These are phyloP conservation scores for Colletotrichum graminicola DNA, from an alignment of 2,329 filamentous ascomycete genomes.

Conservation along the genomic window DNA sequence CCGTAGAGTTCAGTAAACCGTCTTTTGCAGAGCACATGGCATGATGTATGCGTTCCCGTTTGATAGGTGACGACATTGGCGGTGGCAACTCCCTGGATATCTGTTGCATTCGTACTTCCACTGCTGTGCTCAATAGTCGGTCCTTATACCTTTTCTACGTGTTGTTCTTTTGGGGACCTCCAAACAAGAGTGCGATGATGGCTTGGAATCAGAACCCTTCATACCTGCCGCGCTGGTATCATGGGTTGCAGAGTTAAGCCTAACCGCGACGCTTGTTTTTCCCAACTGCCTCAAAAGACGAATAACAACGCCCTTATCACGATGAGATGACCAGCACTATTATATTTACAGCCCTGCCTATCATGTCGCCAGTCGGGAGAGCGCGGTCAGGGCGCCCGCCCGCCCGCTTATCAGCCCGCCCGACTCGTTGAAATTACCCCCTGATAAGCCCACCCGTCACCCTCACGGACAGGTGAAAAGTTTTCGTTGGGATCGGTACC, in stretches of 20 bases:
- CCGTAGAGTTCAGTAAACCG: neutral
- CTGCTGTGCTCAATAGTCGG: neutral
- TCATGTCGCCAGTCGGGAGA: neutral
- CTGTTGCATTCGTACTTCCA: neutral
- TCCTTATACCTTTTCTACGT: neutral
- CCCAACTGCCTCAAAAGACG: neutral
- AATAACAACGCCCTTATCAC: neutral
- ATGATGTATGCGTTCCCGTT: neutral
- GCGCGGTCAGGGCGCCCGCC: neutral
- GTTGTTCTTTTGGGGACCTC: neutral
- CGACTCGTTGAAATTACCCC: slow-evolving; percentile 3
- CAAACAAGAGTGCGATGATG: neutral
- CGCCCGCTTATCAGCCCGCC: slow-evolving; percentile 9
- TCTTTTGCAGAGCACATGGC: neutral
- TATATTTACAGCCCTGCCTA: neutral
- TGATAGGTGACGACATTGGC: neutral
- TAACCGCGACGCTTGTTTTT: neutral
- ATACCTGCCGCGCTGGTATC: neutral
- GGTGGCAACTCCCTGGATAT: neutral
- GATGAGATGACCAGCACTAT: too few species aligned
- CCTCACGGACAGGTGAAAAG: neutral
- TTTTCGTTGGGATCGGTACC: neutral
- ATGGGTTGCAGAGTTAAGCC: neutral
- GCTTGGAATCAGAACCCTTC: neutral
- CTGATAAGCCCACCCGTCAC: slow-evolving; percentile 1